Evolutionary conservation across 2,329 filamentous ascomycete genomes (phyloP).

Genomic region (Pseudohalonectria lignicola): DNA sequence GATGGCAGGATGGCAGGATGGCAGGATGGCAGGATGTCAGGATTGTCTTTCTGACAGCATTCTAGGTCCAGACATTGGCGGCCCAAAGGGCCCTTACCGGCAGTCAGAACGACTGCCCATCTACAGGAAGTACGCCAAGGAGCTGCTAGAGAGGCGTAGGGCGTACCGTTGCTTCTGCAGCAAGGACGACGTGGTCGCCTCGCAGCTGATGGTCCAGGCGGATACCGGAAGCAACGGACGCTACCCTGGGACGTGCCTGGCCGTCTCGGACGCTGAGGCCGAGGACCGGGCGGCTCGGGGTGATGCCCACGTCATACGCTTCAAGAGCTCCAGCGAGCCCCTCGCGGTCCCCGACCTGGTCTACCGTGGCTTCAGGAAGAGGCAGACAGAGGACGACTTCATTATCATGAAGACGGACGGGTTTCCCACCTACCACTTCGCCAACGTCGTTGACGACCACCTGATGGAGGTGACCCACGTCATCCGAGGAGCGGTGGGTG

Average conservation of each 20-base stretch:
- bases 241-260: slow-evolving; percentile 58
- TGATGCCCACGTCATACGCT: slow-evolving; percentile 66
- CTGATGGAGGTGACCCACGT: slow-evolving; percentile 94
- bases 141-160: slow-evolving; percentile 57
- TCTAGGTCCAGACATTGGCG: slow-evolving; percentile 66
- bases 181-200: slow-evolving; percentile 54
- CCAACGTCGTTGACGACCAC: slow-evolving; percentile 94
- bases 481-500: slow-evolving; percentile 68
- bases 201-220: slow-evolving; percentile 37
- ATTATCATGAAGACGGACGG: slow-evolving; percentile 88
- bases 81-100: slow-evolving; percentile 74
- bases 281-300: slow-evolving; percentile 56
- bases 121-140: slow-evolving; percentile 61
- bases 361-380: slow-evolving; percentile 56
- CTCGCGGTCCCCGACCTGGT: slow-evolving; percentile 66
- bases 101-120: slow-evolving; percentile 72
- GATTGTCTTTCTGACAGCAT: background rate
- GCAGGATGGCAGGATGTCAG: no score
- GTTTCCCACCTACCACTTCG: slow-evolving; percentile 90
- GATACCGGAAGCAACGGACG: slow-evolving; percentile 24
- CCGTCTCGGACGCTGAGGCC: slow-evolving; percentile 56
- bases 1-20: no score
- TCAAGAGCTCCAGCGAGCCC: slow-evolving; percentile 53
- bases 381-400: slow-evolving; percentile 60
- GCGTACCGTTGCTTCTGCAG: slow-evolving; percentile 95